Base-by-base conservation (phyloP, 176 grass and related monocot species). In the Hyparrhenia diplandra region DNA sequence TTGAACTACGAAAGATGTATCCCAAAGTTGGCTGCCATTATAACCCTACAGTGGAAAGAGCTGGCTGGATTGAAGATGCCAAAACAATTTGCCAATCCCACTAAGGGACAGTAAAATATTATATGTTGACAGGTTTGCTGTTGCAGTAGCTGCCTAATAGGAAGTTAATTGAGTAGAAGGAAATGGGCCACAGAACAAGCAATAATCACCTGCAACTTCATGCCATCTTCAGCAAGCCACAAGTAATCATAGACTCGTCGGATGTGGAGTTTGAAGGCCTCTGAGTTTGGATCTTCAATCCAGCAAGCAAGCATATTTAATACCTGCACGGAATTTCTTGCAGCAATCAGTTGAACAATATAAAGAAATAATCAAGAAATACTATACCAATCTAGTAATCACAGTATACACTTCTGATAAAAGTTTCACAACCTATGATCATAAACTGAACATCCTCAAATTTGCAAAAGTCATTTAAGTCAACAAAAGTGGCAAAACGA, bases 161-260 rank as follows among this genome's bases (percentile, higher is more conserved):
- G 65, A 73, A 67, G 25, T 59, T 84, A 23, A 57, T 18, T 3
- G 37, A 71, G 17, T 21, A 51, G 5, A 55, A 23, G 75, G 30
- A 83, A 82, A 78, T 69, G 46, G 9, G 28, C 10, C 9, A 42
- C 75, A 54, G 20, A 87, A 68, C 31, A 80, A 70, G 17, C n/a
- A 78, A 70, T 23, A 31, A 43, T 66, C 24, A 97, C 93, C 89
- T 94, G 88, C 94, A 97, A 92, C 78, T 97, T 97, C 94, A 97
- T 94, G 76, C 94, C 94, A 90, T 97, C 94, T 94, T 97, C 94
- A 79, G 94, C 94, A 88, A 97, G 5, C 94, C 94, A 97, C 30
- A 97, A 68, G 82, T 87, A 97, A 69, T 97, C 94, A 45, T 84
- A 73, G 59, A 97, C 42, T 83, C 94, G 79, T 67, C 89, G 94